Conservation (phyloP, 345 rosid genomes). For the Reutealis trisperma region DNA sequence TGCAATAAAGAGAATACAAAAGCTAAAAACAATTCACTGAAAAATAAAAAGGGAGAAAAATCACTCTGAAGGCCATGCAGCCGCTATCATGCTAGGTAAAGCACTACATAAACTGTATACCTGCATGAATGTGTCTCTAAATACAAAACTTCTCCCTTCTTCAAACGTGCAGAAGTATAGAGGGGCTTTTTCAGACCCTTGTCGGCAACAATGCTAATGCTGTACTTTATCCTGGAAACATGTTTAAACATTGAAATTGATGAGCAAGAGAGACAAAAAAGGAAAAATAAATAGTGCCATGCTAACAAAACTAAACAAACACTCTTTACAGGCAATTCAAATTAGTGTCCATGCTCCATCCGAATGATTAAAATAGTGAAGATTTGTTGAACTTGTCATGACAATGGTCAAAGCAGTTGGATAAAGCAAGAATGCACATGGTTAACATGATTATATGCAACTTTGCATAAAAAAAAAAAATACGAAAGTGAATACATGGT, state of each 20-base stretch:
- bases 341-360: not conserved
- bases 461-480: not conserved
- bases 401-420: not conserved
- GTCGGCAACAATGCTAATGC: constrained; percentile 94
- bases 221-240: constrained; percentile 82
- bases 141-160: constrained; percentile 96
- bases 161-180: constrained; percentile 94
- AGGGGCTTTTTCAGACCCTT: constrained; percentile 96
- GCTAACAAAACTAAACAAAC: not conserved
- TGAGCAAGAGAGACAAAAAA: constrained; percentile 2
- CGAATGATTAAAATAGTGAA: not conserved
- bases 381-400: not conserved
- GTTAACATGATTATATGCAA: not conserved
- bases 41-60: not conserved
- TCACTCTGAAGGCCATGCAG: constrained; percentile 2
- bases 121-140: constrained; percentile 96
- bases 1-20: not conserved
- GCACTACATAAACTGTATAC: constrained; percentile 36
- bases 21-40: not conserved
- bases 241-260: constrained; percentile 19
- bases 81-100: constrained; percentile 14
- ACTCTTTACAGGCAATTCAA: not conserved
- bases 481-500: no score
- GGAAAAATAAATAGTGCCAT: not conserved
- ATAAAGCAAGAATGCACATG: not conserved